Conservation (phyloP, 2,329 filamentous ascomycete genomes). For the Acephala macrosclerotiorum region DNA sequence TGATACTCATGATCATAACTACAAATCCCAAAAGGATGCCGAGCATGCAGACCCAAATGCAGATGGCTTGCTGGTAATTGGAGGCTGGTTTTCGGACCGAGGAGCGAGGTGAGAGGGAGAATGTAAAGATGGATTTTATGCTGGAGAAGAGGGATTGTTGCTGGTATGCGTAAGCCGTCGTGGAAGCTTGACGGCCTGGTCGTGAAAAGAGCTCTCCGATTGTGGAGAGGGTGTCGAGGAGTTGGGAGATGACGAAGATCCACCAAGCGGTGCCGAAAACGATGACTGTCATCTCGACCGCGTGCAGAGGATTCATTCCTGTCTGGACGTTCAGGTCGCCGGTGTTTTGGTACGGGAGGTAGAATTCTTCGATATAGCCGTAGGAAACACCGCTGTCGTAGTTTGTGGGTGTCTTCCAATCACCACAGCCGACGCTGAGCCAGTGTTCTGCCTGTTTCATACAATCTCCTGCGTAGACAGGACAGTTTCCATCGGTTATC, state of each 20-base stretch:
- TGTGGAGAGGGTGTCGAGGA: neutral
- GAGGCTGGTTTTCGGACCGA: neutral
- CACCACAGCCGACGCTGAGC: neutral
- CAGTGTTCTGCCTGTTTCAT: neutral
- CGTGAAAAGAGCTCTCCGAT: neutral
- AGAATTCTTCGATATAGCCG: neutral
- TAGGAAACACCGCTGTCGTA: neutral
- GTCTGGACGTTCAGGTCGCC: slow-evolving; percentile 3
- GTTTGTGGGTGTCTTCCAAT: neutral
- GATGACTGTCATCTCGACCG: neutral
- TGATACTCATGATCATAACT: slow-evolving; percentile 1
- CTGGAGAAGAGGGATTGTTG: neutral
- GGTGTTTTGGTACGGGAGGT: slow-evolving; percentile 1
- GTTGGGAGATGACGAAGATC: neutral
- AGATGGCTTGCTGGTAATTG: neutral
- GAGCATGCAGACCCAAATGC: neutral
- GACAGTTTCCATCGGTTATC: neutral
- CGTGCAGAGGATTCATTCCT: neutral
- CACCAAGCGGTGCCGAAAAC: neutral
- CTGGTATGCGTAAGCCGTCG: neutral
- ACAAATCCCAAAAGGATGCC: neutral
- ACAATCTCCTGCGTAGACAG: neutral
- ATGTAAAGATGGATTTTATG: neutral
- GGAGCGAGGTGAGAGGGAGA: neutral
- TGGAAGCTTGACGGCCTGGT: neutral